A percentile compares a stretch with the other conserved stretches of the same genome.
These are phyloP conservation scores for Rhodomyrtus tomentosa DNA, from an alignment of 345 rosid genomes.

Conservation along the genomic window DNA sequence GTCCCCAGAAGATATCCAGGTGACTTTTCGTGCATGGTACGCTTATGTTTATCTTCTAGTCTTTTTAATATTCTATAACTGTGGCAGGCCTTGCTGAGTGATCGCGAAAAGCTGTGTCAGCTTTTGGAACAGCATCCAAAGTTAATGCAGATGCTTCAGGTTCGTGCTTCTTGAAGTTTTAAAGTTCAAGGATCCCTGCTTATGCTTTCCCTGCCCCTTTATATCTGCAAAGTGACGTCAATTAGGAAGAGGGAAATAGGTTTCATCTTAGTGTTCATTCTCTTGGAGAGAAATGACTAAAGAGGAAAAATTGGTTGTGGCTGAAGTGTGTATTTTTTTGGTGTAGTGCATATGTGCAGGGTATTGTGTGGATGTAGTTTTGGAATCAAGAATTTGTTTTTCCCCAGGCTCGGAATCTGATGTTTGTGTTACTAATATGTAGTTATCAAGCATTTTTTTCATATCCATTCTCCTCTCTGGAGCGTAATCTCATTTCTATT, in stretches of 20 bases:
- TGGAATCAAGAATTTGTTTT: not conserved
- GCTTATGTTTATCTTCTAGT: slow-evolving; percentile 1
- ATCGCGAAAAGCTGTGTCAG: slow-evolving; percentile 92
- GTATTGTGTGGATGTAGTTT: not conserved
- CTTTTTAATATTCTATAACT: not conserved
- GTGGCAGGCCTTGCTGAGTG: slow-evolving; percentile 74
- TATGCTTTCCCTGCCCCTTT: not conserved
- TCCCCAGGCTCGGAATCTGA: not conserved
- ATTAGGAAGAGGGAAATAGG: not conserved
- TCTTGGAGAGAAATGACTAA: not conserved
- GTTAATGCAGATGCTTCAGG: slow-evolving; percentile 99
- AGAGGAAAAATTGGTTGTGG: not conserved
- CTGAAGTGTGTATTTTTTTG: not conserved
- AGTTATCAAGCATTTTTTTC: not conserved
- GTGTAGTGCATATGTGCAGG: not conserved
- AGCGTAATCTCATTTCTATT: not conserved
- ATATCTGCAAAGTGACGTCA: not conserved
- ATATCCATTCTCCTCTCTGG: not conserved
- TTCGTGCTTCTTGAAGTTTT: slow-evolving; percentile 3
- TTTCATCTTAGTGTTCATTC: not conserved
- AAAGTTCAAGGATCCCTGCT: not conserved
- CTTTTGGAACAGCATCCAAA: slow-evolving; percentile 96
- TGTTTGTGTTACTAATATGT: not conserved
- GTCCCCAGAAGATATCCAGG: slow-evolving; percentile 96
- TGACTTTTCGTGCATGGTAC: slow-evolving; percentile 2